Percentiles rank a stretch among this genome's conserved stretches.
These are phyloP conservation scores for Parathielavia appendiculata DNA, from an alignment of 495 filamentous ascomycete species.

Conservation along the genomic window DNA sequence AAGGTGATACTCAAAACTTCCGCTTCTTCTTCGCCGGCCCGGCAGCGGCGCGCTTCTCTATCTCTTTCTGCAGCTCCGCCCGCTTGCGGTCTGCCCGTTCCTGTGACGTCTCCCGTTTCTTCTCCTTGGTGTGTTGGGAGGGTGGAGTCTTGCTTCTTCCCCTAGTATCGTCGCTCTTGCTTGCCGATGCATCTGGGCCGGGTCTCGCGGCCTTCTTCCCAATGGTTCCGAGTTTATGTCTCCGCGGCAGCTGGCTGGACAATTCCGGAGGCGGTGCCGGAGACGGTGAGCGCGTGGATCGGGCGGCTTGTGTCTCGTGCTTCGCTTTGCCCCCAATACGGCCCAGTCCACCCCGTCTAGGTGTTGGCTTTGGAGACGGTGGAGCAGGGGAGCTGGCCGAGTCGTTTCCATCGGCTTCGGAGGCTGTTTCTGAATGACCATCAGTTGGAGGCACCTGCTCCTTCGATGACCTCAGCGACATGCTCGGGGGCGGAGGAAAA, in stretches of 20 bases:
- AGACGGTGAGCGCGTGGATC: constrained; percentile 19
- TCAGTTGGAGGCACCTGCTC: not conserved
- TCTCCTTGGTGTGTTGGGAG: constrained; percentile 9
- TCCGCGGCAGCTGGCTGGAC: constrained; percentile 13
- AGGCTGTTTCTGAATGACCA: constrained; percentile 40
- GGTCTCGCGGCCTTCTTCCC: constrained; percentile 27
- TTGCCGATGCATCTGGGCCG: constrained; percentile 13
- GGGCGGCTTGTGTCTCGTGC: constrained; percentile 3
- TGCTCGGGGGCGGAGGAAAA: constrained; percentile 16
- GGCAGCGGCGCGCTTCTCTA: constrained; percentile 61
- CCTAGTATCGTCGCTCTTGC: constrained; percentile 14
- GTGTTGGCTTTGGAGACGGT: constrained; percentile 22
- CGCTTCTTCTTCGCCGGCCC: constrained; percentile 63
- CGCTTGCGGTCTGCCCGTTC: constrained; percentile 60
- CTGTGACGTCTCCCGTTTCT: constrained; percentile 39
- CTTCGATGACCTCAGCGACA: constrained; percentile 11
- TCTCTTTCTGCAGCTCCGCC: constrained; percentile 56
- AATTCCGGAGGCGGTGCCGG: constrained; percentile 8
- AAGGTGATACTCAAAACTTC: constrained; percentile 43
- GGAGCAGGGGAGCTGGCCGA: constrained; percentile 1
- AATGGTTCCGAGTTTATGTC: constrained; percentile 36
- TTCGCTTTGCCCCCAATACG: constrained; percentile 40
- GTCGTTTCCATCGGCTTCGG: constrained; percentile 30
- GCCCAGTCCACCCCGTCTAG: constrained; percentile 34
- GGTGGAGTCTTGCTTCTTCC: constrained; percentile 21